These are phyloP conservation scores for Apodospora peruviana DNA, from an alignment of 495 filamentous ascomycete genomes.

Conservation along the genomic window DNA sequence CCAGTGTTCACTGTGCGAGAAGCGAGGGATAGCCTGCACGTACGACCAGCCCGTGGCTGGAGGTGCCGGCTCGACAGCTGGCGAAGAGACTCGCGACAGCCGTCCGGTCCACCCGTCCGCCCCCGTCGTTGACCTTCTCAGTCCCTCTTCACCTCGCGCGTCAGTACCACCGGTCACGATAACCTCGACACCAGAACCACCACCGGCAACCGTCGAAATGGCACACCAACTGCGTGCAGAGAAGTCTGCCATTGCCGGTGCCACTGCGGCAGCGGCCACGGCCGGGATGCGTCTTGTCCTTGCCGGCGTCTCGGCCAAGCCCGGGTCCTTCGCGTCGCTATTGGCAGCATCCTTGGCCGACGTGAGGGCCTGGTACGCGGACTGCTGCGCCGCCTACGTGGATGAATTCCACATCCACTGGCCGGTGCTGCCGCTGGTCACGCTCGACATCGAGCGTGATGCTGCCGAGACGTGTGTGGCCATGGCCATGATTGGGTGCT, in stretches of 20 bases:
- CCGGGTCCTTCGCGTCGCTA: background rate
- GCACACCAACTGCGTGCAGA: too few relatives aligned
- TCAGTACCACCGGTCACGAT: too few relatives aligned
- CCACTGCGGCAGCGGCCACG: background rate
- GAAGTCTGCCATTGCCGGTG: too few relatives aligned
- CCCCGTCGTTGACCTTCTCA: too few relatives aligned
- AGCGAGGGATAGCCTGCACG: conserved; percentile 17
- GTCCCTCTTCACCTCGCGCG: too few relatives aligned
- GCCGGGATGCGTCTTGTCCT: background rate
- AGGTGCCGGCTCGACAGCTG: background rate
- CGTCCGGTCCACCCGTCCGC: background rate
- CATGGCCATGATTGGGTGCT: conserved; percentile 5
- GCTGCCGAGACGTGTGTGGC: background rate
- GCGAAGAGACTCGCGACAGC: background rate
- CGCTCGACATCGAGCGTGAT: conserved; percentile 2
- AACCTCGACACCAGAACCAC: too few relatives aligned
- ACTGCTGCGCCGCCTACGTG: conserved; percentile 1
- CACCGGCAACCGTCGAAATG: too few relatives aligned
- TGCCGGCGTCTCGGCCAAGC: background rate
- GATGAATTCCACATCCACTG: conserved; percentile 7
- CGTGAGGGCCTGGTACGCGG: conserved; percentile 3
- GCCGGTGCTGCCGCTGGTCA: conserved; percentile 1
- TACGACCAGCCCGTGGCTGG: conserved; percentile 4
- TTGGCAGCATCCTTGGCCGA: background rate
- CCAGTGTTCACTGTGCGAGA: conserved; percentile 19